Evolutionary conservation across 2,329 filamentous ascomycete genomes (phyloP).

Genomic region (Cladophialophora yegresii): DNA sequence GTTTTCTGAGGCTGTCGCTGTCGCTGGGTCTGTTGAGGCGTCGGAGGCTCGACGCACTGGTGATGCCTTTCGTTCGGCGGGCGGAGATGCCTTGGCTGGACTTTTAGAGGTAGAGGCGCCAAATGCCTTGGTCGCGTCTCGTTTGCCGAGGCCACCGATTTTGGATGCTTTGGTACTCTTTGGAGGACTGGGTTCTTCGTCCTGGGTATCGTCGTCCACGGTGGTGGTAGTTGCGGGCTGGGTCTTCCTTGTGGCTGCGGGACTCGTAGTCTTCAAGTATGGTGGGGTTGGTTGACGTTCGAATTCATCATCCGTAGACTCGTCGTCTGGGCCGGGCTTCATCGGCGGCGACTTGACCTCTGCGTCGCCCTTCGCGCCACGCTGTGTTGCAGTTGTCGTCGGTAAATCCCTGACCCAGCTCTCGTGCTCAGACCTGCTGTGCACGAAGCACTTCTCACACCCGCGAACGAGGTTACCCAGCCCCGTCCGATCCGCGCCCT

Average conservation of each 20-base stretch:
- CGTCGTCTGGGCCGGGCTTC: background rate
- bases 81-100: background rate
- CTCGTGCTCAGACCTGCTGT: conserved; percentile 27
- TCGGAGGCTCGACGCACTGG: conserved; percentile 10
- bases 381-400: conserved; percentile 2
- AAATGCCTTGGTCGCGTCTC: conserved; percentile 26
- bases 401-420: conserved; percentile 26
- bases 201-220: conserved; percentile 13
- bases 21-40: conserved; percentile 16
- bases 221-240: background rate
- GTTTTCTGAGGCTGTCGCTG: conserved; percentile 25
- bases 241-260: background rate
- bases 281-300: conserved; percentile 35
- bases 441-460: conserved; percentile 31
- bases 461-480: conserved; percentile 27
- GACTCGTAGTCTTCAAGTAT: conserved; percentile 8
- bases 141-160: conserved; percentile 21
- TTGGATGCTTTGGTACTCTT: conserved; percentile 14
- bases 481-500: conserved; percentile 26
- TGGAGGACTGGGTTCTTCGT: conserved; percentile 15
- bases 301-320: conserved; percentile 33
- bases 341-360: background rate
- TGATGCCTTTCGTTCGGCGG: background rate
- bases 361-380: background rate
- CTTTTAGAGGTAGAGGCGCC: conserved; percentile 11